These are phyloP conservation scores for Roridomyces roridus DNA, from an alignment of 768 basidiomycete genomes.

Conservation along the genomic window DNA sequence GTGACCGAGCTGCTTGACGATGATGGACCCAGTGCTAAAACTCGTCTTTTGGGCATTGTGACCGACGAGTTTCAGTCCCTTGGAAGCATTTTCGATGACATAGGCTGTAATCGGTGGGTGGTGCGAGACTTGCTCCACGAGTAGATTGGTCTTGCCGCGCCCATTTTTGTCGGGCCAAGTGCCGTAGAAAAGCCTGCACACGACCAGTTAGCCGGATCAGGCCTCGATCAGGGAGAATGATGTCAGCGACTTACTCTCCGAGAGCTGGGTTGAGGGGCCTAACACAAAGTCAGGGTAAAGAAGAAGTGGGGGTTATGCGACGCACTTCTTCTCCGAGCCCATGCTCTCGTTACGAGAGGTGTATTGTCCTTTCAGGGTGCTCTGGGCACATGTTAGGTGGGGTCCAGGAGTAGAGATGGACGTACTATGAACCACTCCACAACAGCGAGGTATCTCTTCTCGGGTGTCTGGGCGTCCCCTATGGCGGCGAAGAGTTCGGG, in stretches of 20 bases:
- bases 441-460: constrained; percentile 81
- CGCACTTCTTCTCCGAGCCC: constrained; percentile 97
- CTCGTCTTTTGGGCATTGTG: constrained; percentile 96
- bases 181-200: constrained; percentile 80
- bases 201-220: background rate
- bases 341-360: constrained; percentile 93
- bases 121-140: constrained; percentile 97
- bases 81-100: constrained; percentile 80
- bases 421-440: constrained; percentile 94
- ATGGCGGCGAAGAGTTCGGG: constrained; percentile 90
- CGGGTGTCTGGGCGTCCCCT: constrained; percentile 72
- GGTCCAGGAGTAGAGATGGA: constrained; percentile 15
- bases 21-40: constrained; percentile 81
- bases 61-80: constrained; percentile 79
- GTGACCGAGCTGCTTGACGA: constrained; percentile 96
- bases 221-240: background rate
- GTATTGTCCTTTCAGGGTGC: constrained; percentile 94
- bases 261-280: constrained; percentile 96
- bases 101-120: constrained; percentile 92
- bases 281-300: constrained; percentile 9
- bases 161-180: constrained; percentile 79
- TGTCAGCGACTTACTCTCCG: constrained; percentile 71
- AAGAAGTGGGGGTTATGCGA: constrained; percentile 13
- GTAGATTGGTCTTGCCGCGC: constrained; percentile 81
- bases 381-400: constrained; percentile 44